Conservation (phyloP, 371 early-diverging fungal genomes). For the Syncephalis plumigaleata region DNA sequence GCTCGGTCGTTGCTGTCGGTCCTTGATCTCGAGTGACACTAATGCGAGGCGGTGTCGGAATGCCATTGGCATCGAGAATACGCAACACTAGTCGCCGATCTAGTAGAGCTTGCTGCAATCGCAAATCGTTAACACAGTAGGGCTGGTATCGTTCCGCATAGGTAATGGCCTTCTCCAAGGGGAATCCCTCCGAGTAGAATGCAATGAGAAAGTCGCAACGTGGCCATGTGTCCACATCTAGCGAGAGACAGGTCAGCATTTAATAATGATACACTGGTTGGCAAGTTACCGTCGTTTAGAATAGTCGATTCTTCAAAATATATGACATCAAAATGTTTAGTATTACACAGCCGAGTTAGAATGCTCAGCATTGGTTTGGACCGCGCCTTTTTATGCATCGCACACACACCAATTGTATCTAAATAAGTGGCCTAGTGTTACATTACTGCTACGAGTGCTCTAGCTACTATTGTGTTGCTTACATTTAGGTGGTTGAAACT, state of each 20-base stretch:
- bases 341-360: constrained; percentile 55
- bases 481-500: no score
- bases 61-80: constrained; percentile 66
- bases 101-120: constrained; percentile 78
- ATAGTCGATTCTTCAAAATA: constrained; percentile 95
- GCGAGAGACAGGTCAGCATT: not conserved
- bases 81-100: constrained; percentile 82
- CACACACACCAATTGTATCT: constrained; percentile 78
- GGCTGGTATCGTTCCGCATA: constrained; percentile 76
- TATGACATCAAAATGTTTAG: constrained; percentile 66
- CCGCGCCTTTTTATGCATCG: constrained; percentile 86
- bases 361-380: constrained; percentile 95
- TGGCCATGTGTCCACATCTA: constrained; percentile 85
- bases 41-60: constrained; percentile 76
- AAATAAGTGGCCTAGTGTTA: constrained; percentile 2
- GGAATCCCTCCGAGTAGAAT: constrained; percentile 93
- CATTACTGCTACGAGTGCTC: no score
- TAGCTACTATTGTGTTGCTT: no score
- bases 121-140: constrained; percentile 81
- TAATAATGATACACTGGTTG: not conserved
- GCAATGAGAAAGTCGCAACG: constrained; percentile 91
- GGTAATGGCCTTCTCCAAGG: constrained; percentile 80
- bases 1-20: constrained; percentile 28
- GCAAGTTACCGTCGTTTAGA: constrained; percentile 67
- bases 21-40: constrained; percentile 58